Base-by-base conservation (phyloP, 441 rosid species). In the Metrosideros polymorpha region DNA sequence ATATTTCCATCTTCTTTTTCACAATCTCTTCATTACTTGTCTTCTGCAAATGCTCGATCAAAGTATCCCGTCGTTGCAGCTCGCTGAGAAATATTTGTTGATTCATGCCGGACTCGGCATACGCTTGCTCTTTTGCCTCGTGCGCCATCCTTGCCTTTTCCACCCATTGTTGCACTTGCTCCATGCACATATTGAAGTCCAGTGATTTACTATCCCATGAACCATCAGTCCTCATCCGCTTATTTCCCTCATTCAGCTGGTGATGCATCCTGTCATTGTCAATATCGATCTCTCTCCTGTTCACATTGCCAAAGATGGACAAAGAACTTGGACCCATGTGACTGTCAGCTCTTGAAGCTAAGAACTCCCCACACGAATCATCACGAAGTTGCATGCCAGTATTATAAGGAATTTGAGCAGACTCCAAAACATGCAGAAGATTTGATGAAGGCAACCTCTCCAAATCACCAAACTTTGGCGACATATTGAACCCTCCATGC, bases 201-300 rank as follows among this genome's bases (percentile, higher is more conserved):
- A 89, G 87, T 15, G 94, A 89, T 76, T 93, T 93, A 42, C 87
- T 91, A 86, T 89, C 92, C 94, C 96, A 93, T 29, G 91, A 89
- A 19, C 84, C 95, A 79, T 93, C 94, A 49, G 84, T 90, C 90
- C 97, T 94, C 89, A 93, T 85, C 89, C 99, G 93, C 94, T 97
- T 96, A 88, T 79, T 92, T 63, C 87, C 84, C 50, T 91, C 95
- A 90, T 89, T 89, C 89, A 90, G 91, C 52, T 93, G 42, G 83
- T 90, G 91, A 87, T 89, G 94, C 83, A 93, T 59, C 57, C 88
- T 27, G 86, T 91, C 95, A 84, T 91, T 88, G 63, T 92, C 94
- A 50, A 91, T 92, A 71, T 87, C 97, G 52, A 92, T 89, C 89
- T 87, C 94, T 86, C 98, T 93, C 93, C 95, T 95, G 89, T 87